Conservation (phyloP, 495 filamentous ascomycete species). For the Margaritispora aquatica region DNA sequence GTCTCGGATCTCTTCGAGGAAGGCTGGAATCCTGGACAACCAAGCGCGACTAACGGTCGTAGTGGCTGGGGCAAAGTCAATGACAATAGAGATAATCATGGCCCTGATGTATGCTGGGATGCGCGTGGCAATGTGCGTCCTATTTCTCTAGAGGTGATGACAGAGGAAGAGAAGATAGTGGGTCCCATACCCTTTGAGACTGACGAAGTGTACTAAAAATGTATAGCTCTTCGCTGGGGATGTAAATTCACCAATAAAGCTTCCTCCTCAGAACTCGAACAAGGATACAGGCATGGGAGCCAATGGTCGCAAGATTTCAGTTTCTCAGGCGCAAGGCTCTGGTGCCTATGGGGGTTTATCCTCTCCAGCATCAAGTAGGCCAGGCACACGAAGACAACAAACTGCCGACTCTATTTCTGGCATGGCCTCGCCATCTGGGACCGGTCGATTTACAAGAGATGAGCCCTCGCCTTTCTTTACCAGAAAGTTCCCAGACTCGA, state of each 20-base stretch:
- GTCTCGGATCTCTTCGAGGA: constrained; percentile 61
- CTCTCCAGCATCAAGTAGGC: constrained; percentile 63
- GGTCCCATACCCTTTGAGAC: constrained; percentile 24
- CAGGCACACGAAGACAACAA: constrained; percentile 72
- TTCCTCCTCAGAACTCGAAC: constrained; percentile 60
- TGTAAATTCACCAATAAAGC: constrained; percentile 90
- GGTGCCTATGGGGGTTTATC: constrained; percentile 38
- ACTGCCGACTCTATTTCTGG: constrained; percentile 73
- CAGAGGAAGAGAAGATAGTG: constrained; percentile 79
- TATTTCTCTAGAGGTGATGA: constrained; percentile 69
- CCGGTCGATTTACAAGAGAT: constrained; percentile 41
- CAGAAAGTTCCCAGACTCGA: constrained; percentile 62
- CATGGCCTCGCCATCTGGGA: constrained; percentile 41
- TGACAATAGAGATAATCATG: constrained; percentile 43
- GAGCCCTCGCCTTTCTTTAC: constrained; percentile 53
- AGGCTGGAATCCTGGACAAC: constrained; percentile 67
- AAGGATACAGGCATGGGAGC: constrained; percentile 61
- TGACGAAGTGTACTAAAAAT: constrained; percentile 14
- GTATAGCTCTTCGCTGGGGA: constrained; percentile 68
- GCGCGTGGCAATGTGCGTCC: constrained; percentile 64
- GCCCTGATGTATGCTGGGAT: constrained; percentile 88
- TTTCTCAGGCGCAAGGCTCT: constrained; percentile 52
- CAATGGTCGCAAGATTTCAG: constrained; percentile 66
- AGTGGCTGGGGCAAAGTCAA: constrained; percentile 69
- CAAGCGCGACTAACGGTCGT: constrained; percentile 54